Evolutionary conservation across 129 eudicot species (phyloP), one percentile per base, ranked within the genome.

Genomic region (Calendula officinalis): DNA sequence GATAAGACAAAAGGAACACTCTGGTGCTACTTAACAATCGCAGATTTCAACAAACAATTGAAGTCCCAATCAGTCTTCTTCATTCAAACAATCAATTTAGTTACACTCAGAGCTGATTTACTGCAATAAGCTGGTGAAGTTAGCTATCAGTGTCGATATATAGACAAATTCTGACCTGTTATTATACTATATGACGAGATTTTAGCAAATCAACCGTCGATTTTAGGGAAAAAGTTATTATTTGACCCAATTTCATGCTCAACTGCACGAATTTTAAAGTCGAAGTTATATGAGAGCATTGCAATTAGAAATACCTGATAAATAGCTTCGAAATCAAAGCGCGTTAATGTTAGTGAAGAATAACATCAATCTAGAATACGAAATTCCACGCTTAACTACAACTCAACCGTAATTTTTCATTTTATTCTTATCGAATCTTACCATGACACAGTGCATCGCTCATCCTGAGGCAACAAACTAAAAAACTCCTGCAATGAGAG

Each of bases 401-500:
- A 34, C 9, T 64, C n/a, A 66, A 41, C 15, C 16, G 54, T 54
- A 67, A 45, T 9, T 43, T 7, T 0, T 22, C 30, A 22, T 22
- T 22, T 22, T 22, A 0, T 22, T 22, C 30, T 15, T 16, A 44
- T 1, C 27, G 1, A 60, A 73, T 10, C 53, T 49, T 78, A 84
- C 91, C 91, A 84, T 14, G 80, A 81, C 47, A 71, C 66, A 30
- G 32, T 57, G 45, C 78, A 71, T 54, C 68, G 74, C 60, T 69
- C 50, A 33, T 75, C 75, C 22, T 67, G 62, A n/a, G 65, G 73
- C 40, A 69, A 68, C 65, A 75, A 55, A 36, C 57, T 48, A 56
- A 81, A 84, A 40, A 60, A 76, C 56, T 78, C 83, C 69, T 84
- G 70, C 0, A 84, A 17, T 1, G 84, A 86, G 34, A 27, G 59